Conservation (phyloP, 2,329 filamentous ascomycete genomes). For the Dactylellina drechsleri region DNA sequence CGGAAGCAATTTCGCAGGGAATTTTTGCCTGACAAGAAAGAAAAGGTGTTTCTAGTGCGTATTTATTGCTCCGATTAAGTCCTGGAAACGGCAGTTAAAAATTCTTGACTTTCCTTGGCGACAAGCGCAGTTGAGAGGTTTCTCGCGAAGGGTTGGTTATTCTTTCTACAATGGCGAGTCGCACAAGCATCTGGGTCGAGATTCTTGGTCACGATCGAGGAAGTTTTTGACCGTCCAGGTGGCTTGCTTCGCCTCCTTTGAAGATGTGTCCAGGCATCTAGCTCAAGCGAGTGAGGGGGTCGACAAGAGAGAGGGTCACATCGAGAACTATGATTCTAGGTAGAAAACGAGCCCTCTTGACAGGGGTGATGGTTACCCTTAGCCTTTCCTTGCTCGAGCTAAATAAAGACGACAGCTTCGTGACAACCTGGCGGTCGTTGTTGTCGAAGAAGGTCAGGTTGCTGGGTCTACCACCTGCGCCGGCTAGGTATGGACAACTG, state of each 20-base stretch:
- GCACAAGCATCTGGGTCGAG: too few species aligned
- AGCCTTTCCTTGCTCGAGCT: slow-evolving; percentile 9
- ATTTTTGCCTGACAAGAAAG: too few species aligned
- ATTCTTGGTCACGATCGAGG: not conserved
- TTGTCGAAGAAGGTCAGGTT: slow-evolving; percentile 7
- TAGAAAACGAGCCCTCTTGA: not conserved
- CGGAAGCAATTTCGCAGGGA: too few species aligned
- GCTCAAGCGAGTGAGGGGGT: slow-evolving; percentile 1
- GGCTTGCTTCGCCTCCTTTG: slow-evolving; percentile 12
- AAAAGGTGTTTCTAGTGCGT: too few species aligned
- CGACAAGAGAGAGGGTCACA: slow-evolving; percentile 37
- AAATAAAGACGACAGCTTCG: slow-evolving; percentile 16
- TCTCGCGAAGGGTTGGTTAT: not conserved
- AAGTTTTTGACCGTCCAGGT: not conserved
- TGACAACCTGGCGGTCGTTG: not conserved
- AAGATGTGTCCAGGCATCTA: not conserved
- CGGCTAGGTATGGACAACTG: slow-evolving; percentile 9
- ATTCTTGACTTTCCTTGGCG: too few species aligned
- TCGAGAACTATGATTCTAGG: slow-evolving; percentile 3
- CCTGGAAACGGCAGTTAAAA: too few species aligned
- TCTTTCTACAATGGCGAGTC: too few species aligned
- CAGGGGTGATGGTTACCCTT: slow-evolving; percentile 4
- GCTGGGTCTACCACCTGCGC: not conserved
- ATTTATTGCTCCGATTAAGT: too few species aligned
- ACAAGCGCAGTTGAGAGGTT: not conserved